Percentiles rank a stretch among this genome's conserved stretches.
These are phyloP conservation scores for Phlebiopsis gigantea DNA, from an alignment of 768 basidiomycete species.

Conservation along the genomic window DNA sequence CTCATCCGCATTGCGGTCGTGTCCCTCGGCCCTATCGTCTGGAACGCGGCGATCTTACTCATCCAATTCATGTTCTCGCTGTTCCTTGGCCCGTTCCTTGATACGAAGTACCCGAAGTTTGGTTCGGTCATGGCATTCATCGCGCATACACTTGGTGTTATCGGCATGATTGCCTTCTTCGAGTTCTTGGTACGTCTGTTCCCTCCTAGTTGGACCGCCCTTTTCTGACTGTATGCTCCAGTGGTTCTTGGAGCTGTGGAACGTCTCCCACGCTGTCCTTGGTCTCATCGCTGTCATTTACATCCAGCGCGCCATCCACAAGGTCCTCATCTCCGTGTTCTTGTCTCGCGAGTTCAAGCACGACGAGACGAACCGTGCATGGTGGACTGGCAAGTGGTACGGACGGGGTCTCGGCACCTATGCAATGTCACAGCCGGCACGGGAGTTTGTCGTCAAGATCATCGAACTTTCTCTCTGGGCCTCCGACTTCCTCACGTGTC, in stretches of 20 bases:
- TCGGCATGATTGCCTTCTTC: conserved; percentile 92
- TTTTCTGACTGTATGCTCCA: conserved; percentile 26
- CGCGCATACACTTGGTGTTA: conserved; percentile 74
- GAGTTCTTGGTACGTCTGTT: conserved; percentile 78
- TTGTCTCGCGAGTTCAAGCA: conserved; percentile 98
- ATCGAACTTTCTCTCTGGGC: conserved; percentile 95
- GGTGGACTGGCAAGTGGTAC: conserved; percentile 99
- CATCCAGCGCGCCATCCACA: conserved; percentile 90
- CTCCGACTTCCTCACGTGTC: conserved; percentile 86
- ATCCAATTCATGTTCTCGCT: conserved; percentile 87
- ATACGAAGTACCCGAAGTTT: conserved; percentile 80
- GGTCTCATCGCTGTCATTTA: conserved; percentile 89
- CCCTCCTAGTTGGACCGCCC: background rate
- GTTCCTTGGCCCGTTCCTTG: conserved; percentile 89
- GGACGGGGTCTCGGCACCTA: conserved; percentile 87
- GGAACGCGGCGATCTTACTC: conserved; percentile 86
- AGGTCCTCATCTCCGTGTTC: conserved; percentile 90
- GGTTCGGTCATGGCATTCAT: conserved; percentile 90
- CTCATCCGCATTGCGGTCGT: conserved; percentile 92
- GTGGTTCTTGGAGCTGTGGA: conserved; percentile 96
- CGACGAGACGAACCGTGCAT: conserved; percentile 96
- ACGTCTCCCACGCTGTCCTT: conserved; percentile 86
- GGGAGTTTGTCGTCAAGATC: conserved; percentile 97
- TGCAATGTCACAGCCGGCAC: conserved; percentile 95
- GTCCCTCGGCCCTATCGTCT: conserved; percentile 91